A percentile compares a stretch with the other conserved stretches of the same genome.
Conservation (phyloP, 176 grass and related monocot species). For the Eleusine indica region DNA sequence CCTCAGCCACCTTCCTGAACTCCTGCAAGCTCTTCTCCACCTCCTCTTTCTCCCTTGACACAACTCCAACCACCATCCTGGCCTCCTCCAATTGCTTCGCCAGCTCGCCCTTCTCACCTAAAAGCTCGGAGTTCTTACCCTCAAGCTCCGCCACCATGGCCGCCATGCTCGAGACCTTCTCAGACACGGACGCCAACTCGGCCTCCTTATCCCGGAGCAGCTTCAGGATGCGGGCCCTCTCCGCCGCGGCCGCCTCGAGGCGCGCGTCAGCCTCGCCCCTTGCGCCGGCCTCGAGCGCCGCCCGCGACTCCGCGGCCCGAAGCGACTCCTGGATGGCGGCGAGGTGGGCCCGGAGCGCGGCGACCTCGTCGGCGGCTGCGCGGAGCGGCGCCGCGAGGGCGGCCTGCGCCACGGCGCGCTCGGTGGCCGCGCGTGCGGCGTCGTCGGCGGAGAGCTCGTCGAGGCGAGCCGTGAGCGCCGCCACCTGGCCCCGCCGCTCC, state of each 20-base stretch:
- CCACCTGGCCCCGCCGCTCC: conserved; percentile 56
- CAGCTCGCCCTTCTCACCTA: conserved; percentile 34
- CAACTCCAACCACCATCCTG: conserved; percentile 20
- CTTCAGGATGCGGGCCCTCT: conserved; percentile 22
- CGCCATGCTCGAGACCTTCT: conserved; percentile 27
- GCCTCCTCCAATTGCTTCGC: conserved; percentile 18
- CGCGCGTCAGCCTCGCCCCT: conserved; percentile 38
- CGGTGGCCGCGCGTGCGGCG: conserved; percentile 33
- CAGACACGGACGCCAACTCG: conserved; percentile 41
- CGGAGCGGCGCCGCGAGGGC: conserved; percentile 46
- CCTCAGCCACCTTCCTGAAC: conserved; percentile 7
- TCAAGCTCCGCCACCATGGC: conserved; percentile 31
- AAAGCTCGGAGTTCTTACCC: conserved; percentile 30
- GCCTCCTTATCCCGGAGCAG: conserved; percentile 39
- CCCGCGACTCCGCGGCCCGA: conserved; percentile 11
- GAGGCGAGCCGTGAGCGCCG: conserved; percentile 48
- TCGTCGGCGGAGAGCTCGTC: conserved; percentile 53
- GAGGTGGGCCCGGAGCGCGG: conserved; percentile 32
- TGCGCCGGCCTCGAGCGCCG: not conserved
- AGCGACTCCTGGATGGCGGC: conserved; percentile 29
- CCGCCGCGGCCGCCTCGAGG: conserved; percentile 28
- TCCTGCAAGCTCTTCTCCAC: conserved; percentile 39
- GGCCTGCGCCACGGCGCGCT: conserved; percentile 43
- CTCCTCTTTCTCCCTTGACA: conserved; percentile 27
- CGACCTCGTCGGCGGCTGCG: conserved; percentile 50